phyloP scores from a whole-genome alignment of 73 alveolate species.

The Tetrahymena thermophila region DNA sequence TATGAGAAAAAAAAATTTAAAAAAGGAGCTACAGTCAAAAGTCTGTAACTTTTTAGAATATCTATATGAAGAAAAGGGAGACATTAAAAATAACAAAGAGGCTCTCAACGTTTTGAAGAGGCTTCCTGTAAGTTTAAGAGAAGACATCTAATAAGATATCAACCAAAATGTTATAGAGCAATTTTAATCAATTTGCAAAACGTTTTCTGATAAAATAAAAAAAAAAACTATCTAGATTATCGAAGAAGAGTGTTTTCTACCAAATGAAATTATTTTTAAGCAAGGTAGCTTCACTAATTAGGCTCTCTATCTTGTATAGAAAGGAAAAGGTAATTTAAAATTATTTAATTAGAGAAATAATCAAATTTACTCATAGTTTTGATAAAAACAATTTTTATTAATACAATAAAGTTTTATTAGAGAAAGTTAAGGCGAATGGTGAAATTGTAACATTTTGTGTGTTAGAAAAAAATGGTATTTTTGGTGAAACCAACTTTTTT shows the following conservation, averaged over 20 bases:
- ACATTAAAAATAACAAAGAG: neutral
- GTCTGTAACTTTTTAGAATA: neutral
- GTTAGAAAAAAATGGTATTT: neutral
- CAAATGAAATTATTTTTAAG: neutral
- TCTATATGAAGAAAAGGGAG: neutral
- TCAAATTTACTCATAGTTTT: neutral
- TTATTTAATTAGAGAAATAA: neutral
- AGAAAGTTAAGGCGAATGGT: neutral
- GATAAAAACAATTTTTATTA: too few relatives aligned
- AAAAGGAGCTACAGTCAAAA: neutral
- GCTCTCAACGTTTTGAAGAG: neutral
- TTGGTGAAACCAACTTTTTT: neutral
- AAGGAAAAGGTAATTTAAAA: neutral
- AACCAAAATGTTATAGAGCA: neutral
- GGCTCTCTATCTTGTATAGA: neutral
- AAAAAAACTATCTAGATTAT: neutral
- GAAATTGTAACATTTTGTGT: neutral
- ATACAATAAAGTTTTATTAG: neutral
- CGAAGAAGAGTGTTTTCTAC: neutral
- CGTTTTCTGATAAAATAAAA: neutral
- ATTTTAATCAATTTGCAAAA: neutral
- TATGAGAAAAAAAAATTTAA: neutral
- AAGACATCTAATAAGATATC: neutral
- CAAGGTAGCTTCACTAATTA: neutral
- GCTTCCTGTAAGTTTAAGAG: neutral